Evolutionary conservation across 768 basidiomycete species (phyloP), one percentile per base, ranked within the genome.

Genomic region (Galerina sulciceps): DNA sequence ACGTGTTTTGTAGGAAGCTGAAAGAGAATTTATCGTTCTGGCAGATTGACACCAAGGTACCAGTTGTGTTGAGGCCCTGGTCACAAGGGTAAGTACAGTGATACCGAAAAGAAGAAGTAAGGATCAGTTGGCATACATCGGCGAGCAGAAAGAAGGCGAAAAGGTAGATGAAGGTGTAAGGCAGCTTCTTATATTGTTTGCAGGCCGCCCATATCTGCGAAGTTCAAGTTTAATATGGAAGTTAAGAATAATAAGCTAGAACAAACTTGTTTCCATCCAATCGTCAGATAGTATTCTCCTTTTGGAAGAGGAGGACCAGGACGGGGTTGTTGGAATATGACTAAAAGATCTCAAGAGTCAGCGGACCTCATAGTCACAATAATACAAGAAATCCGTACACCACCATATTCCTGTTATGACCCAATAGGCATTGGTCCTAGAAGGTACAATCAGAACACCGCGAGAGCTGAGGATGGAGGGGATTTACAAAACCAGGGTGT

Each of bases 191-290:
- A 72, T 89, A 93, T 59, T 93, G 86, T 66, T 86, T 88, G 58
- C 82, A 67, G 0, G 91, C 90, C 13, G 80, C 75, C 87, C 91
- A 94, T 50, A 94, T 91, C 88, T 93, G 22, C 36, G 23, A 9
- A 42, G n/a, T 17, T 20, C 17, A 15, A 56, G 23, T 60, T 15
- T 2, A 23, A 37, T 20, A 6, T 3, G 45, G 11, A 35, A 55
- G 43, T 58, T 17, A 23, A 14, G 44, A 38, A n/a, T 23, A 26
- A 31, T n/a, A 46, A 34, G n/a, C 13, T 43, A 34, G 23, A 1
- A 66, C 71, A n/a, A 57, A 85, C 89, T 78, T 93, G 91, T 67
- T 90, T 93, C 89, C 90, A 94, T 42, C 93, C 93, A 44, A 95
- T 83, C 0, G 91, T 91, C 23, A 93, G 59, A 65, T 94, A 94